These are phyloP conservation scores for Mortierella hygrophila DNA, from an alignment of 192 early-diverging fungal species.

Conservation along the genomic window DNA sequence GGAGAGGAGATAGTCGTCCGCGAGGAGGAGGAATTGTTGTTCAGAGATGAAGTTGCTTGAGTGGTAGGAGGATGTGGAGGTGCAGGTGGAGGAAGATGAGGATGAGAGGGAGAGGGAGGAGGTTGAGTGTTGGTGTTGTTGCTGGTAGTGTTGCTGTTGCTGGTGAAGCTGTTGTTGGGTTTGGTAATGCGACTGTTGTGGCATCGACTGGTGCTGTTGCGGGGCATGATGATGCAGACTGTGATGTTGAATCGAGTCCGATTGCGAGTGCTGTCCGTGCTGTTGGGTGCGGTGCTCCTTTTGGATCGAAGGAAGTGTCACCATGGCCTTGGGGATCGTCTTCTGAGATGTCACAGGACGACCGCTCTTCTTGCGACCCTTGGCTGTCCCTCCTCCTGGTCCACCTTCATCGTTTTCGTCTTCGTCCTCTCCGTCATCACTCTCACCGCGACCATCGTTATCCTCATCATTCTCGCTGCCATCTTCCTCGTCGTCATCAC, in stretches of 20 bases:
- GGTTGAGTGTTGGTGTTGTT: conserved; percentile 9
- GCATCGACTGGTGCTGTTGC: no score
- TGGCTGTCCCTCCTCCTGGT: not conserved
- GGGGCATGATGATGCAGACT: not conserved
- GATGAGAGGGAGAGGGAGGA: conserved; percentile 15
- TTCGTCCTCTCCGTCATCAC: conserved; percentile 6
- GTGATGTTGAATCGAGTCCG: not conserved
- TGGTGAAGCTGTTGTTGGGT: conserved; percentile 9
- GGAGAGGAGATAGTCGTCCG: conserved; percentile 60
- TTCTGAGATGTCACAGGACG: not conserved
- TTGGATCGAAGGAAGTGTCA: not conserved
- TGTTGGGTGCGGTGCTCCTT: not conserved
- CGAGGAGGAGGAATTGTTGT: conserved; percentile 58
- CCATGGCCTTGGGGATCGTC: not conserved
- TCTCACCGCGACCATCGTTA: not conserved
- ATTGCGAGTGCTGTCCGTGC: not conserved
- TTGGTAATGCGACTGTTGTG: not conserved
- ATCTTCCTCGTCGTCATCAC: conserved; percentile 17
- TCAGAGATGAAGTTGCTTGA: conserved; percentile 58
- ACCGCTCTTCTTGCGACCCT: not conserved
- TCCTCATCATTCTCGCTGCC: not conserved
- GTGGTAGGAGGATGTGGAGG: conserved; percentile 14
- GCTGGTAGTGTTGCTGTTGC: conserved; percentile 1
- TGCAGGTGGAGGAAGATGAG: not conserved
- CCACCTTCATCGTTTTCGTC: conserved; percentile 1